These are phyloP conservation scores for Thermothelomyces thermophilus DNA, from an alignment of 2,329 filamentous ascomycete genomes.

Conservation along the genomic window DNA sequence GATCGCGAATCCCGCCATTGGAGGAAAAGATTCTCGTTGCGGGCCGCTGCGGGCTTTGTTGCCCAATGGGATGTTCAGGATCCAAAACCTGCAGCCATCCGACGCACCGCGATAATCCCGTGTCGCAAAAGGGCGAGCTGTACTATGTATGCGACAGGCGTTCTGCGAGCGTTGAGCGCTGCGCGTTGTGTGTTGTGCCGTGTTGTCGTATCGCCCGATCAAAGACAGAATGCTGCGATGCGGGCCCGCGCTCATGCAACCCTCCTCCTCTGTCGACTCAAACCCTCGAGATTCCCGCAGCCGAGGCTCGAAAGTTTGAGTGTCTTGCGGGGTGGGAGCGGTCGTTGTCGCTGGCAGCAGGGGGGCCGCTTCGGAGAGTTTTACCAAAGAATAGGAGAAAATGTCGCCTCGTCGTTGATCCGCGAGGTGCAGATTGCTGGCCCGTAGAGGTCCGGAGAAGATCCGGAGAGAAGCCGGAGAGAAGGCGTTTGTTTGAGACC, in stretches of 20 bases:
- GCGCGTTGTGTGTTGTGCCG: conserved; percentile 1
- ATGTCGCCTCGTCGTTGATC: too few relatives aligned
- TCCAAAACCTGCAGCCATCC: conserved; percentile 1
- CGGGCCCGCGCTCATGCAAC: neutral
- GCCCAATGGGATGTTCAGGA: conserved; percentile 9
- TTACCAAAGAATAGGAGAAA: too few relatives aligned
- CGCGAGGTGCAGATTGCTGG: neutral
- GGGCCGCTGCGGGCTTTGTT: neutral
- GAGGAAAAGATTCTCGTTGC: conserved; percentile 6
- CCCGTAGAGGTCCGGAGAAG: neutral
- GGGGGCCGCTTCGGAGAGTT: too few relatives aligned
- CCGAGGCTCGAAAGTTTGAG: too few relatives aligned
- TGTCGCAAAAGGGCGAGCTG: neutral
- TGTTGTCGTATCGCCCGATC: neutral
- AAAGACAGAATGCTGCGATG: neutral
- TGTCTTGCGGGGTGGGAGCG: too few relatives aligned
- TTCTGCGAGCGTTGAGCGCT: neutral
- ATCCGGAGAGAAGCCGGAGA: neutral
- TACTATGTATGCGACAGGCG: neutral
- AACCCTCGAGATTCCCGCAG: too few relatives aligned
- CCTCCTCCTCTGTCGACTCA: too few relatives aligned
- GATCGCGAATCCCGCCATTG: conserved; percentile 11
- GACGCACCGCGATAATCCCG: conserved; percentile 16
- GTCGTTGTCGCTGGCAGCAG: too few relatives aligned
- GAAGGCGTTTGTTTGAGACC: neutral